phyloP scores from a whole-genome alignment of 176 grass and related monocot genomes.

The Musa acuminata region DNA sequence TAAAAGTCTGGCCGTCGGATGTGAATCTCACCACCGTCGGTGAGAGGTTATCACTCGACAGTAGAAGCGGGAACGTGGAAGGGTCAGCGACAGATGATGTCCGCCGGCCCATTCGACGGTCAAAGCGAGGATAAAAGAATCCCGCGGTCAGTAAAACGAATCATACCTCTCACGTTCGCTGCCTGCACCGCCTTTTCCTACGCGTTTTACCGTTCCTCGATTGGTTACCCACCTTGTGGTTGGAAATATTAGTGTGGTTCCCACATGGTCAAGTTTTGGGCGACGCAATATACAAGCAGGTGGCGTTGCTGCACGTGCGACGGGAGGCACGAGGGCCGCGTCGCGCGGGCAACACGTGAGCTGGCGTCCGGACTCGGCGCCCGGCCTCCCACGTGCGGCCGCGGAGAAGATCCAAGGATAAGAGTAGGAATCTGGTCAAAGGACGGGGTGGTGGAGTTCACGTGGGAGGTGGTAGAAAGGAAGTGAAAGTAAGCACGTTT shows the following conservation, averaged over 20 bases:
- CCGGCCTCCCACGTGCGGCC: not conserved
- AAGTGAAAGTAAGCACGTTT: not conserved
- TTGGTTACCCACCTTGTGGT: too few species aligned
- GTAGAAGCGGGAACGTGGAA: not conserved
- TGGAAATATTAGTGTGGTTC: too few species aligned
- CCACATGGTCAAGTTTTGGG: too few species aligned
- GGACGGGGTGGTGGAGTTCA: not conserved
- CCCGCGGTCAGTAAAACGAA: not conserved
- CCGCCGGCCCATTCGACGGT: not conserved
- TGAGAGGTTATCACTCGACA: not conserved
- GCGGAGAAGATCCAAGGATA: not conserved
- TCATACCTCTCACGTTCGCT: not conserved
- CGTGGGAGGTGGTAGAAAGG: not conserved
- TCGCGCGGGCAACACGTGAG: not conserved
- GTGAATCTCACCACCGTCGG: not conserved
- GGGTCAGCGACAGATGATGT: not conserved
- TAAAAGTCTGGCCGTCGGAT: not conserved
- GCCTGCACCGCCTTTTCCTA: not conserved
- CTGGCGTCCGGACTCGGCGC: not conserved
- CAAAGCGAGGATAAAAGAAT: not conserved
- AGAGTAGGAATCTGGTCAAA: not conserved
- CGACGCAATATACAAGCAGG: too few species aligned
- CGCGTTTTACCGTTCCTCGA: not conserved
- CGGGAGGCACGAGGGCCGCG: not conserved
- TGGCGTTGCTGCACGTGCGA: not conserved